Evolutionary conservation across 768 basidiomycete species (phyloP).

Genomic region (Xanthoconium stramineum): DNA sequence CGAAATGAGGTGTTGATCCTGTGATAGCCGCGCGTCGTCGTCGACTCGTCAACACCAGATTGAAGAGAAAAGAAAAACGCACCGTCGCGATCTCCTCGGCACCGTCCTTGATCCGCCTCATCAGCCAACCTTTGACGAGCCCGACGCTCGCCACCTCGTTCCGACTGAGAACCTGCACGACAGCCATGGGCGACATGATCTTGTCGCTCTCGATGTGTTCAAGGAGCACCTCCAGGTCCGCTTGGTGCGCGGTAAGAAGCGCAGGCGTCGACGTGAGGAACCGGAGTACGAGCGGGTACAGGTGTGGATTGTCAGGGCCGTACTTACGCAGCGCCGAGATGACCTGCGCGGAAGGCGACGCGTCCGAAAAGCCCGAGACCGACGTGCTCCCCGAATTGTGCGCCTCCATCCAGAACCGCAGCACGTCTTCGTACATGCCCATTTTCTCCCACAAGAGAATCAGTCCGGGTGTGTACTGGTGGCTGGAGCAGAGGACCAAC

Average conservation of each 20-base stretch:
- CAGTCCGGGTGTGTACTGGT: slow-evolving; percentile 77
- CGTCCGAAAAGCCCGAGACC: slow-evolving; percentile 25
- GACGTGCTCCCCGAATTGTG: slow-evolving; percentile 29
- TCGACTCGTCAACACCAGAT: not conserved
- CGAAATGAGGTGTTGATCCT: slow-evolving; percentile 86
- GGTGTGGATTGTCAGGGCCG: slow-evolving; percentile 63
- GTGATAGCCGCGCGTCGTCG: not conserved
- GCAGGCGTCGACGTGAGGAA: slow-evolving; percentile 84
- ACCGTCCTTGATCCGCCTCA: slow-evolving; percentile 70
- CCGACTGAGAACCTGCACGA: slow-evolving; percentile 84
- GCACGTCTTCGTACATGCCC: slow-evolving; percentile 94
- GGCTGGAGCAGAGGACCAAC: slow-evolving; percentile 88
- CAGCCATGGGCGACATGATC: slow-evolving; percentile 85
- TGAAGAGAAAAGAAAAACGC: slow-evolving; percentile 26
- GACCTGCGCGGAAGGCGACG: slow-evolving; percentile 44
- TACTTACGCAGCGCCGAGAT: slow-evolving; percentile 73
- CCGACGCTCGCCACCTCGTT: slow-evolving; percentile 91
- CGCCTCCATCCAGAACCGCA: slow-evolving; percentile 89
- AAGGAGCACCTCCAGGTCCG: slow-evolving; percentile 69
- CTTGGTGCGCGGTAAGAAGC: slow-evolving; percentile 65
- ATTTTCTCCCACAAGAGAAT: slow-evolving; percentile 90
- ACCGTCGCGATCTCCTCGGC: slow-evolving; percentile 79
- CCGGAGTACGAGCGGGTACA: slow-evolving; percentile 85
- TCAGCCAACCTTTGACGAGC: slow-evolving; percentile 88
- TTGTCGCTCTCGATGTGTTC: slow-evolving; percentile 75